Base-by-base conservation (phyloP, 2,329 filamentous ascomycete species). In the Aspergillus clavatus region DNA sequence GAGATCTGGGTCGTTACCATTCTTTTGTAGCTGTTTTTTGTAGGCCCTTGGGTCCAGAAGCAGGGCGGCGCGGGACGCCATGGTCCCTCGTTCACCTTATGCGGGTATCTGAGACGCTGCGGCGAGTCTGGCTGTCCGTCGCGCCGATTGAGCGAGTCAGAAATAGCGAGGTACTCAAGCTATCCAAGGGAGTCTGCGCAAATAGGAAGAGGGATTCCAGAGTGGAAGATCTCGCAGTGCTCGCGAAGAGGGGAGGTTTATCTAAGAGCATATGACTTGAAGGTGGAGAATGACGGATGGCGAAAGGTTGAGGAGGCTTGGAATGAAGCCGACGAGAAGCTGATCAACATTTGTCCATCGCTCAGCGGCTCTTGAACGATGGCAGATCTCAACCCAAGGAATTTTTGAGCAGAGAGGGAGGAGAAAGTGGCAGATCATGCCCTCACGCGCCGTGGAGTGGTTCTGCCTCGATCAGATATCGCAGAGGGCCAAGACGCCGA, bases 41-140 rank as follows among this genome's bases (percentile, higher is more conserved):
- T 68, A 63, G 24, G 60, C 61, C 53, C 69, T 69, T 12, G 72
- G 71, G 52, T 74, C 63, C 45, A 73, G 56, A 23, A 73, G 62
- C 61, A 72, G 63, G 33, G 67, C 68, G 26, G 71, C 66, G 42
- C 67, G 61, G 26, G 66, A 65, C 33, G 65, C 65, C 68, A 70
- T 71, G 43, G 27, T 58, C 46, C 46, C 35, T 37, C 42, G 24
- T 38, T 16, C 12, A 5, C 16, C 23, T 31, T 53, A 47, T 48
- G 50, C 46, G 41, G 38, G 39, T 50, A 49, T 48, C 40, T 48
- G 51, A 49, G 42, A 49, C 43, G 10, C 31, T 18, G 14, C 11
- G 18, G 18, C 31, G 31, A 5, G 7, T 11, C 5, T 14, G 31
- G 14, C 11, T 14, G 11, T 35, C 23, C 10, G 31, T 21, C 19